Base-by-base conservation (phyloP, 169 alveolate species). In the Plasmodium gonderi region DNA sequence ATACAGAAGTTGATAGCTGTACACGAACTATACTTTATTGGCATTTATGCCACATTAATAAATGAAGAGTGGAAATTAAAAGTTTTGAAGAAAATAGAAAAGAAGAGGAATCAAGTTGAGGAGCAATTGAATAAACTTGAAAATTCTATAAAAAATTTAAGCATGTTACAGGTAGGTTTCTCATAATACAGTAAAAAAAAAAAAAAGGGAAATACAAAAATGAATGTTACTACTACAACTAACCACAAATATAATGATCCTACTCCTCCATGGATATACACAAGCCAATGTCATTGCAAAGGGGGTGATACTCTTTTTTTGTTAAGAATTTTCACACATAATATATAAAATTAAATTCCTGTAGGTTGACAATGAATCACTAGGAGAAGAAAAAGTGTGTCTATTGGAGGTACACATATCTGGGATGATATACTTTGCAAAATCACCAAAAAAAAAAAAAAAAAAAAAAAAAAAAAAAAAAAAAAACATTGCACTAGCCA, bases 1-100 rank as follows among this genome's bases (percentile, higher is more conserved):
- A 72, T 51, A 42, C 83, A 83, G 3, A 83, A 83, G 68, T 74
- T 49, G n/a, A 83, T 72, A 23, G 64, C 33, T 2, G 26, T 83
- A 11, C 92, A 83, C 36, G 83, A 83, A 29, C 65, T 83, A 2
- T 69, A 83, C 64, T 83, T 79, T 33, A 49, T 83, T 31, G 49
- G 75, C 8, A 83, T 72, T 64, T 83, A 83, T 76, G 69, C 92
- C 17, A 36, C 77, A 40, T 83, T 83, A 83, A 83, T 45, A 83
- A 83, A 83, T 49, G 92, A 83, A 42, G 77, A 83, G 5, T 60
- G 60, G 51, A 83, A 83, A 76, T 17, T 33, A 12, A 33, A 51
- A 49, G 49, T 76, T 31, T 42, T 83, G 8, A 51, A 29, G 14
- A 20, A 20, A 45, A 33, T 49, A 14, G 82, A 83, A 20, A 36